These are phyloP conservation scores for Fusarium algeriense DNA, from an alignment of 2,329 filamentous ascomycete genomes.

Conservation along the genomic window DNA sequence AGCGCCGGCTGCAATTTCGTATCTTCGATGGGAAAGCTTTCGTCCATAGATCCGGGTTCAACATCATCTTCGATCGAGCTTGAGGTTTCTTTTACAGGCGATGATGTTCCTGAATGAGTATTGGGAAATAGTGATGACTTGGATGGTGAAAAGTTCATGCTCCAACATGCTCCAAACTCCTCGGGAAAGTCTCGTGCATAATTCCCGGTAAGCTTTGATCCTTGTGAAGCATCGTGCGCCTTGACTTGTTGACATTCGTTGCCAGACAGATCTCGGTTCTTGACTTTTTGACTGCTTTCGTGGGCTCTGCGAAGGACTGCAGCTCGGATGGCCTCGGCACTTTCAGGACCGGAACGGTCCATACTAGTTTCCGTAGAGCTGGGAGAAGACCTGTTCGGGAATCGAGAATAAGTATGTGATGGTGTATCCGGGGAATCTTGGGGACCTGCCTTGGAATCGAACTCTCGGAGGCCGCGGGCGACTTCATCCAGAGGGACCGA, in stretches of 20 bases:
- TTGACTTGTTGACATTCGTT: conserved; percentile 10
- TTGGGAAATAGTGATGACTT: conserved; percentile 46
- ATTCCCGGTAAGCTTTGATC: conserved; percentile 58
- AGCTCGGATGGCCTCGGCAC: conserved; percentile 50
- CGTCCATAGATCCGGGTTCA: conserved; percentile 56
- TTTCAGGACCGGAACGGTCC: conserved; percentile 42
- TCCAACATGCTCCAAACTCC: conserved; percentile 61
- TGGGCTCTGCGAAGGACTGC: conserved; percentile 48
- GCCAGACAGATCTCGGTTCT: conserved; percentile 24
- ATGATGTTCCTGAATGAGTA: neutral
- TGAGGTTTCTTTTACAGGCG: neutral
- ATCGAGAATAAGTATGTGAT: conserved; percentile 44
- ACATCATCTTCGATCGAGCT: conserved; percentile 44
- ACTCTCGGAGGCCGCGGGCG: conserved; percentile 53
- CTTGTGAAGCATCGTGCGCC: neutral
- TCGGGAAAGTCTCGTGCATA: conserved; percentile 66
- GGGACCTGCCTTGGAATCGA: conserved; percentile 52
- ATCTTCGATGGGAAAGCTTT: conserved; percentile 53
- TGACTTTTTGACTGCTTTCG: conserved; percentile 33
- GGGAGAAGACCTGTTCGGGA: conserved; percentile 38
- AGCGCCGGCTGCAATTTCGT: conserved; percentile 49
- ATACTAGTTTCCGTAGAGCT: conserved; percentile 34
- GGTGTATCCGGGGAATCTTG: conserved; percentile 41
- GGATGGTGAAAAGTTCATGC: conserved; percentile 43
- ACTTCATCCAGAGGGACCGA: conserved; percentile 50